Evolutionary conservation across 2,329 filamentous ascomycete genomes (phyloP), one percentile per base, ranked within the genome.

Genomic region (Penicillium capsulatum): DNA sequence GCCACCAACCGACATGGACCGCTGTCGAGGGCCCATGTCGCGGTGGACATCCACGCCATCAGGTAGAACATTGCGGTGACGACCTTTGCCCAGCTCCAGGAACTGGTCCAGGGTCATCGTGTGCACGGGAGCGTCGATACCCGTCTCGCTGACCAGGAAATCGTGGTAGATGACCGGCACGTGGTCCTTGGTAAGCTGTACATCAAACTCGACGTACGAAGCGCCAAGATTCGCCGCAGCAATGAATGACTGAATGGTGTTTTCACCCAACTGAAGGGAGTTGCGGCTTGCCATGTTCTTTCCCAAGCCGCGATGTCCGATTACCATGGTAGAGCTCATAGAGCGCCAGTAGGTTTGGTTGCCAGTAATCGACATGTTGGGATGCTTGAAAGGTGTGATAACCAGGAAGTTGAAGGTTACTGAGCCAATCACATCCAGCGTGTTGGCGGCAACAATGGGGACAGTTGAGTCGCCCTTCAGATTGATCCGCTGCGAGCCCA

Each of bases 91-190:
- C 54, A 95, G 83, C 60, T 95, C 88, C 14, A 97, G 75, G 60
- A 97, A 97, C 47, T 70, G 92, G 59, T 98, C 91, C 3, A 97
- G 70, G 0, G 92, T 98, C 48, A 98, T 72, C 0, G 88, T 94
- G 61, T 98, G 92, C 2, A 98, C 91, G 0, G 92, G 92, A 0
- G 92, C 92, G 59, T 98, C 92, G 38, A 96, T 92, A 7, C 94
- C 92, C 0, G 92, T 97, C 67, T 98, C 92, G 60, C 89, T 95
- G 62, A 98, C 92, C 10, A 97, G 74, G 59, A 98, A 98, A 64
- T 98, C 92, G 61, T 98, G 92, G 61, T 98, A 98, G 57, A 98
- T 95, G 50, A 98, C 91, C 0, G 92, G 92, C 1, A 98, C 89
- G 56, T 94, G 89, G 60, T 98, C 92, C 60, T 98, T 98, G n/a